phyloP scores from a whole-genome alignment of 805 yeast species.

The Metschnikowia vanudenii region DNA sequence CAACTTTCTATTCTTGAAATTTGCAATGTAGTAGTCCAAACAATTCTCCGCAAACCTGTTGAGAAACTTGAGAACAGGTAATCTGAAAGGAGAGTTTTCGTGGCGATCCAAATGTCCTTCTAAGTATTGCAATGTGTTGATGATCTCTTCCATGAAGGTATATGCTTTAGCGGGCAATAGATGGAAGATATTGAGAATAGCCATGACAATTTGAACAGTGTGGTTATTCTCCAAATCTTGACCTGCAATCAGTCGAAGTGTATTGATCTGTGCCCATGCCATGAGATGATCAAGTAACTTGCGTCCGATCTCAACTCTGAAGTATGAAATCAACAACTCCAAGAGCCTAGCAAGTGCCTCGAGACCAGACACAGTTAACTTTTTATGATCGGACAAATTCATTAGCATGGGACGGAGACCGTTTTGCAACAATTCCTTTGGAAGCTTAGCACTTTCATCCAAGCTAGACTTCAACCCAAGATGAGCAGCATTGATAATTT shows the following conservation, averaged over 20 bases:
- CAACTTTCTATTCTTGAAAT: conserved; percentile 59
- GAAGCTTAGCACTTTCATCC: conserved; percentile 82
- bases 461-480: conserved; percentile 80
- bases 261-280: conserved; percentile 91
- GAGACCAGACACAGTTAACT: conserved; percentile 81
- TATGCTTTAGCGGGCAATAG: conserved; percentile 88
- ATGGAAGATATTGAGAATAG: conserved; percentile 88
- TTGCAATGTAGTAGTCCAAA: conserved; percentile 63
- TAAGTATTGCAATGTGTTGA: conserved; percentile 69
- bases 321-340: conserved; percentile 85
- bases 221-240: conserved; percentile 78
- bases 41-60: conserved; percentile 79
- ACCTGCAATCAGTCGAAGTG: conserved; percentile 71
- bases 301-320: conserved; percentile 94
- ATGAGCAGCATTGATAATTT: conserved; percentile 91
- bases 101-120: conserved; percentile 84
- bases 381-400: conserved; percentile 91
- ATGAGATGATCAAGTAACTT: conserved; percentile 87
- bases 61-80: conserved; percentile 84
- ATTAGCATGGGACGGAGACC: conserved; percentile 94
- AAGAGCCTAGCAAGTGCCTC: conserved; percentile 87
- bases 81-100: conserved; percentile 83
- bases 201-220: conserved; percentile 82
- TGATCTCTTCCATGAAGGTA: conserved; percentile 84
- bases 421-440: conserved; percentile 91